These are phyloP conservation scores for Obelidium mucronatum DNA, from an alignment of 192 early-diverging fungal species.

Conservation along the genomic window DNA sequence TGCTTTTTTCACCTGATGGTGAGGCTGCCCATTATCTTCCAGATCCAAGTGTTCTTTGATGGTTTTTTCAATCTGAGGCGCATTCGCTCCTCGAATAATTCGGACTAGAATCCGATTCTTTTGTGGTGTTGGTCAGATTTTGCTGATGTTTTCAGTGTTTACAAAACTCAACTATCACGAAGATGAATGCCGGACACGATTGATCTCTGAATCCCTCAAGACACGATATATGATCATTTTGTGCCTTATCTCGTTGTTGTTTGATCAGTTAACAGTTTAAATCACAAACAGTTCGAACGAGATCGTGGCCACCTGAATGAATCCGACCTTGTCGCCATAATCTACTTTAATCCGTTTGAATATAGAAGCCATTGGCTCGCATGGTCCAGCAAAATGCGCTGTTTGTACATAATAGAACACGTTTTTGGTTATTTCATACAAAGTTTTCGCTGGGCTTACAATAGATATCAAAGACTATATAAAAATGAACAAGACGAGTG, in stretches of 20 bases:
- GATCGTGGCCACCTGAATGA: conserved; percentile 50
- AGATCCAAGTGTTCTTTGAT: conserved; percentile 65
- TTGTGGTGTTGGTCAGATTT: not conserved
- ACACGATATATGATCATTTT: conserved; percentile 54
- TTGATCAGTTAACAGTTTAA: not conserved
- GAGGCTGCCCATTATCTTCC: conserved; percentile 16
- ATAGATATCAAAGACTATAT: not conserved
- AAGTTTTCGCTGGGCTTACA: too few relatives aligned
- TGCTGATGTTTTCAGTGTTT: not conserved
- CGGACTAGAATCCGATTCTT: conserved; percentile 7
- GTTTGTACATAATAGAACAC: not conserved
- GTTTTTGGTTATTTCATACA: too few relatives aligned
- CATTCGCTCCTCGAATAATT: conserved; percentile 64
- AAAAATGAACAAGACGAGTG: not conserved
- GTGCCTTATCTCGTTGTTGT: conserved; percentile 46
- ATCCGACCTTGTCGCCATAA: conserved; percentile 55
- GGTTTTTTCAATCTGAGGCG: conserved; percentile 60
- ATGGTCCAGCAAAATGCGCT: conserved; percentile 68
- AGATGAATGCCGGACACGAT: conserved; percentile 62
- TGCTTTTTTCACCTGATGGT: not conserved
- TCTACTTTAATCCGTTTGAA: conserved; percentile 68
- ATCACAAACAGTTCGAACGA: not conserved
- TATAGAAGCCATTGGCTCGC: conserved; percentile 62
- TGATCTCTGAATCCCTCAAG: conserved; percentile 56
- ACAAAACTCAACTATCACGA: conserved; percentile 53